Evolutionary conservation across 768 basidiomycete genomes (phyloP).

Genomic region (Chalciporus pseudorubinellus): DNA sequence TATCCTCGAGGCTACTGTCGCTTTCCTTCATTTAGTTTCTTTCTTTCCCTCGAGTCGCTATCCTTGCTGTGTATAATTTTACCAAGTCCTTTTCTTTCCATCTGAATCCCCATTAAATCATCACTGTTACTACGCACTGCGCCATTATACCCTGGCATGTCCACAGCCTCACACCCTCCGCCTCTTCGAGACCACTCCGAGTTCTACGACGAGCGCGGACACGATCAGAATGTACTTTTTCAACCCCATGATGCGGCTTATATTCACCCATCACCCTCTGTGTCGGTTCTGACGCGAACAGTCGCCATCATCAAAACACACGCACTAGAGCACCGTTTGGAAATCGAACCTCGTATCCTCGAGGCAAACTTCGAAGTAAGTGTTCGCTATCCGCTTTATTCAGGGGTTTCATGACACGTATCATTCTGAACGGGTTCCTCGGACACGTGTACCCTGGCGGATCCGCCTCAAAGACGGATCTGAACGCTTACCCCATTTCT

Average conservation of each 20-base stretch:
- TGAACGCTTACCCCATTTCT: slow-evolving; percentile 13
- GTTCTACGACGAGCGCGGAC: slow-evolving; percentile 14
- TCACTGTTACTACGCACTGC: neutral
- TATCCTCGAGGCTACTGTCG: slow-evolving; percentile 3
- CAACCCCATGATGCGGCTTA: slow-evolving; percentile 6
- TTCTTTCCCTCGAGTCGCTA: slow-evolving; percentile 10
- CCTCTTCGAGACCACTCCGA: slow-evolving; percentile 15
- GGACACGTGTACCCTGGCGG: slow-evolving; percentile 12
- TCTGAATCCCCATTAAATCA: neutral
- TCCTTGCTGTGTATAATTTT: slow-evolving; percentile 21
- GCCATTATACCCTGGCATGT: slow-evolving; percentile 18
- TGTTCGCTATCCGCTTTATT: slow-evolving; percentile 5
- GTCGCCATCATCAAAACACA: slow-evolving; percentile 84
- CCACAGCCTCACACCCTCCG: slow-evolving; percentile 13
- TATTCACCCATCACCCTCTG: slow-evolving; percentile 8
- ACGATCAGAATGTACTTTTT: neutral
- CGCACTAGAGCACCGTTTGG: slow-evolving; percentile 69
- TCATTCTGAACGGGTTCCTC: slow-evolving; percentile 2
- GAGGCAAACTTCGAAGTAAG: slow-evolving; percentile 81
- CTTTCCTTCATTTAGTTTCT: slow-evolving; percentile 19
- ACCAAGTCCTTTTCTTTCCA: slow-evolving; percentile 1
- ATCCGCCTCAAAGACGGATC: slow-evolving; percentile 15
- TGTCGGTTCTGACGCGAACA: slow-evolving; percentile 47
- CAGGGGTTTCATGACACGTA: slow-evolving; percentile 1
- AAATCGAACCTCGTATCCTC: slow-evolving; percentile 76